phyloP scores from a whole-genome alignment of 306 rosid species.

The Quercus suber region DNA sequence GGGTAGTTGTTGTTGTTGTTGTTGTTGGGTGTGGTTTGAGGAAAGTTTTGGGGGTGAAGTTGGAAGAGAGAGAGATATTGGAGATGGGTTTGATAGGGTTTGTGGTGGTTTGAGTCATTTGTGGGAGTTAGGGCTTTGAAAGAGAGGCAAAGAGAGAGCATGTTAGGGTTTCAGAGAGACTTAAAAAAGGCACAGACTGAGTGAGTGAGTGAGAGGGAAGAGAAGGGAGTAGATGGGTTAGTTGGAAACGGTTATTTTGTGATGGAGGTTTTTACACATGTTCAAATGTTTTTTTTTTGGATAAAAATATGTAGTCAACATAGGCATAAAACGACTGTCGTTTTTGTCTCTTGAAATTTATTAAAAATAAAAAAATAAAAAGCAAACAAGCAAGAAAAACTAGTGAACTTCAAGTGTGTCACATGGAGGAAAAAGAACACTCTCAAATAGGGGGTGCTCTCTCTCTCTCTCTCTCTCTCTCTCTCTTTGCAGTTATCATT shows the following conservation, averaged over 20 bases:
- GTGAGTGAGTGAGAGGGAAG: background rate
- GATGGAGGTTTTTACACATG: constrained; percentile 58
- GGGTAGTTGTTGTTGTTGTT: background rate
- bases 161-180: constrained; percentile 18
- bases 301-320: background rate
- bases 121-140: constrained; percentile 18
- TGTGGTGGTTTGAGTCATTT: constrained; percentile 40
- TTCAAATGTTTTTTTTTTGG: background rate
- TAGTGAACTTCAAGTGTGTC: too few species aligned
- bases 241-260: constrained; percentile 31
- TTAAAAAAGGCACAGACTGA: background rate
- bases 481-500: too few species aligned
- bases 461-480: too few species aligned
- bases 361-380: too few species aligned
- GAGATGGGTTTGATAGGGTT: constrained; percentile 34
- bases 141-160: constrained; percentile 12
- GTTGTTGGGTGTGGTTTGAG: background rate
- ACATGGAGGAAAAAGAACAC: too few species aligned
- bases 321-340: too few species aligned
- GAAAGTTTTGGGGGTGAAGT: constrained; percentile 38
- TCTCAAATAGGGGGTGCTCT: too few species aligned
- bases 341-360: too few species aligned
- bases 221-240: background rate
- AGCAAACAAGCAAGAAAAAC: too few species aligned
- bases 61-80: constrained; percentile 32